These are phyloP conservation scores for Flammula alnicola DNA, from an alignment of 1,284 basidiomycete genomes.

Conservation along the genomic window DNA sequence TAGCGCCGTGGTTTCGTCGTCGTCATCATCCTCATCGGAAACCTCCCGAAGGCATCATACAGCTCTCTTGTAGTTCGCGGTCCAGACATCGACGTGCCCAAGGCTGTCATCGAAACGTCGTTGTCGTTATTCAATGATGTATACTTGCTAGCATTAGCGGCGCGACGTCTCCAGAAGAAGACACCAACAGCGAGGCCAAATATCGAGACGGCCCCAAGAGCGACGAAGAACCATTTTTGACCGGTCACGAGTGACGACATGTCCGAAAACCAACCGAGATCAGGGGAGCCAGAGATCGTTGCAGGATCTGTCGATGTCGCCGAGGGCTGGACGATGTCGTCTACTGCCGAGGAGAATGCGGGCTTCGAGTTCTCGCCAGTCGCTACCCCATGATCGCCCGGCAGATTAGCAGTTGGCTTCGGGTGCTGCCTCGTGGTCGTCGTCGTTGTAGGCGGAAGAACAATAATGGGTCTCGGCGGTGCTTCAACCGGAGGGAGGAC, in stretches of 20 bases:
- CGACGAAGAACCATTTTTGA: conserved; percentile 87
- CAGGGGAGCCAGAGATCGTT: conserved; percentile 59
- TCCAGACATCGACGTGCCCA: conserved; percentile 45
- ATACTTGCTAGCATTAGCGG: conserved; percentile 61
- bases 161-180: conserved; percentile 73
- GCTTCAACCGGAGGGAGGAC: conserved; percentile 57
- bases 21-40: conserved; percentile 78
- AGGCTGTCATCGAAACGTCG: conserved; percentile 74
- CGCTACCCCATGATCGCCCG: conserved; percentile 78
- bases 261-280: conserved; percentile 88
- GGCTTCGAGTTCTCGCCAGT: conserved; percentile 73
- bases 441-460: conserved; percentile 33
- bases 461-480: conserved; percentile 34
- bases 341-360: conserved; percentile 52
- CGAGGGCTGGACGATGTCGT: conserved; percentile 25
- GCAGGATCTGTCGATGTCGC: conserved; percentile 40
- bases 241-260: conserved; percentile 78
- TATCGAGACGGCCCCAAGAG: conserved; percentile 68
- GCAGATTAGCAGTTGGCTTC: conserved; percentile 90
- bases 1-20: conserved; percentile 68
- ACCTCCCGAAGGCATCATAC: conserved; percentile 91
- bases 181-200: conserved; percentile 71
- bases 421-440: conserved; percentile 63
- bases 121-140: conserved; percentile 66
- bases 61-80: conserved; percentile 79